Base-by-base conservation (phyloP, 1,284 basidiomycete species). In the Boletus subluridellus region DNA sequence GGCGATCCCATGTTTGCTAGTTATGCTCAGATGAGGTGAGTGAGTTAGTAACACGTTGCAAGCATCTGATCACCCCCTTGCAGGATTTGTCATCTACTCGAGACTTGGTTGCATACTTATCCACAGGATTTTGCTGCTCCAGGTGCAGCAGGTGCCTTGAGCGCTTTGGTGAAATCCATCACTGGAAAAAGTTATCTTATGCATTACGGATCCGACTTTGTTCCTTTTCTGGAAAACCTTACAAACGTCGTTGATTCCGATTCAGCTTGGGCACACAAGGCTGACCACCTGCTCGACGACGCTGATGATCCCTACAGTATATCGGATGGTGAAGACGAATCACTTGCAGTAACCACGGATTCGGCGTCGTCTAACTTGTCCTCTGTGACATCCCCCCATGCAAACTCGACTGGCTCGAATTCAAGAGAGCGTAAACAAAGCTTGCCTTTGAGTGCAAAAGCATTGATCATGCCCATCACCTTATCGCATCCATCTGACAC, bases 1-100 rank as follows among this genome's bases (percentile, higher is more conserved):
- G 82, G 83, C 7, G 90, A 92, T 74, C 85, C 87, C 0, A 87
- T 91, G 83, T 89, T 92, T 72, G 85, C 89, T 11, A 87, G 85
- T 66, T 91, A 86, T 73, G 89, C 89, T 12, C 89, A 92, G 69
- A 90, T 92, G 89, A 82, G 85, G 90, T 89, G 63, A 55, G 75
- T 59, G 28, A 28, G 26, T 34, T 9, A 9, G 46, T 34, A 37
- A 49, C 46, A 48, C 9, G 24, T 24, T 49, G 52, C 21, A 51
- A 49, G 48, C 61, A 45, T 47, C 48, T 59, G 35, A 60, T 51
- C 52, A 55, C 37, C 30, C 39, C 35, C 44, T 55, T 41, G 30
- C 57, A 91, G 89, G 69, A 89, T 92, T 58, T 92, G 90, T 63
- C 80, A 85, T 65, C 74, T 92, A 30, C 77, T 92, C 15, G 86